phyloP scores from a whole-genome alignment of 2,329 filamentous ascomycete genomes.

The Ambrosiella cleistominuta region DNA sequence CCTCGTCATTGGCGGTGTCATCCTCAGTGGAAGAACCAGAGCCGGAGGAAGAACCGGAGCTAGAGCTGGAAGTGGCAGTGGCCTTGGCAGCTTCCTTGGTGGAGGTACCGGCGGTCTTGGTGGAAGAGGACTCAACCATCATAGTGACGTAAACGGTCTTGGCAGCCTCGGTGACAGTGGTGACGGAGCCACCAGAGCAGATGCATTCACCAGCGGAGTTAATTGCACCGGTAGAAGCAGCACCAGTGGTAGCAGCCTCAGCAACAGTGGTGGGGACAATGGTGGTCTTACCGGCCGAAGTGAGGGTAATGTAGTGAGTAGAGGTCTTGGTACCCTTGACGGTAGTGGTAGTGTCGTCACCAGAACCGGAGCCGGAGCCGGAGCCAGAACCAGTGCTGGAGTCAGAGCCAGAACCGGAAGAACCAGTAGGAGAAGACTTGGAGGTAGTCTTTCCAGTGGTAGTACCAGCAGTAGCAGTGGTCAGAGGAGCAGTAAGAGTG shows the following conservation, averaged over 20 bases:
- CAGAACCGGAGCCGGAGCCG: background rate
- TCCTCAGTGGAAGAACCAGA: background rate
- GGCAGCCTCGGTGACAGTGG: constrained; percentile 15
- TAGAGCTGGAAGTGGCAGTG: constrained; percentile 4
- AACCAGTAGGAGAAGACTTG: background rate
- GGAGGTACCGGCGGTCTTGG: constrained; percentile 13
- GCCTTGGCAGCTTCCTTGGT: constrained; percentile 7
- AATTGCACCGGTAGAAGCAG: constrained; percentile 14
- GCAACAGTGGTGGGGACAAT: constrained; percentile 14
- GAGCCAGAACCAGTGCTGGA: background rate
- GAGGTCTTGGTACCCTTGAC: constrained; percentile 22
- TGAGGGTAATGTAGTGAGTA: constrained; percentile 22
- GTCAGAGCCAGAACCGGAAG: background rate
- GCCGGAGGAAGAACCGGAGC: constrained; percentile 4
- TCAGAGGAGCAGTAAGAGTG: constrained; percentile 22
- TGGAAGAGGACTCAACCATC: constrained; percentile 14
- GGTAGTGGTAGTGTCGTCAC: constrained; percentile 21
- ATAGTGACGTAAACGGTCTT: constrained; percentile 18
- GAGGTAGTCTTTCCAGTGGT: constrained; percentile 19
- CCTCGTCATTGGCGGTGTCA: constrained; percentile 13
- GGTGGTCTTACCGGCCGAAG: constrained; percentile 16
- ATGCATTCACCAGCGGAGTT: constrained; percentile 2
- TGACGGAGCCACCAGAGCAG: constrained; percentile 8
- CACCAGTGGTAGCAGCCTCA: constrained; percentile 14
- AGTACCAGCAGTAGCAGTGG: constrained; percentile 15